Evolutionary conservation across 768 basidiomycete species (phyloP).

Genomic region (Psilocybe subaeruginosa): DNA sequence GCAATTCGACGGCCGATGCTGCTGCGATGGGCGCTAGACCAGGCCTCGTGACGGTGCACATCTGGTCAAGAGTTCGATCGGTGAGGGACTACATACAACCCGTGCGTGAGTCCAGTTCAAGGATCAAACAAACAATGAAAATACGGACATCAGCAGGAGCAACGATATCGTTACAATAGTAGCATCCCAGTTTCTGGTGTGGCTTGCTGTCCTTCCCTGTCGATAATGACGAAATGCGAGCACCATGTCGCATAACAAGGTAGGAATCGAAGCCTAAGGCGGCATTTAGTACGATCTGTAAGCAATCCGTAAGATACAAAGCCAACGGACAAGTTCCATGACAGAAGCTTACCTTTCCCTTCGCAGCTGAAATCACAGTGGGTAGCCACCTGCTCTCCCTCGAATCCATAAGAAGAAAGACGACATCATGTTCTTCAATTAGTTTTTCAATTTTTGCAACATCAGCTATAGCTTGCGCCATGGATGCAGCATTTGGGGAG

Average conservation of each 20-base stretch:
- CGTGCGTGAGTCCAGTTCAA: constrained; percentile 24
- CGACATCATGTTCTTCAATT: constrained; percentile 83
- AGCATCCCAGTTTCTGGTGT: constrained; percentile 75
- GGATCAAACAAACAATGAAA: constrained; percentile 1
- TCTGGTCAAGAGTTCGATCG: constrained; percentile 95
- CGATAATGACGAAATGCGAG: constrained; percentile 44
- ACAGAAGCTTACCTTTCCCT: constrained; percentile 67
- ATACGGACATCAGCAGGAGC: constrained; percentile 85
- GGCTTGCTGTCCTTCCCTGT: constrained; percentile 28
- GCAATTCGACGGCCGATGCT: constrained; percentile 89
- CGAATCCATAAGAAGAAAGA: constrained; percentile 98
- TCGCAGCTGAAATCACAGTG: constrained; percentile 81
- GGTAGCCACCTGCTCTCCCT: constrained; percentile 97
- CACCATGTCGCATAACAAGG: constrained; percentile 96
- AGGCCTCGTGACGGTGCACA: constrained; percentile 98
- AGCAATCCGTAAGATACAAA: neutral
- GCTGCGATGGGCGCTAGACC: constrained; percentile 93
- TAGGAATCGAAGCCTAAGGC: constrained; percentile 96
- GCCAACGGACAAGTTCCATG: too few relatives aligned
- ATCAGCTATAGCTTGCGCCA: constrained; percentile 65
- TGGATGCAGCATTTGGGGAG: constrained; percentile 48
- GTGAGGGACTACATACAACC: constrained; percentile 48
- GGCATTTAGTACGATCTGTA: constrained; percentile 88
- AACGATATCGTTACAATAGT: constrained; percentile 98
- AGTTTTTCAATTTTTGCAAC: constrained; percentile 75